Conservation (phyloP, 345 rosid genomes). For the Geranium brycei region DNA sequence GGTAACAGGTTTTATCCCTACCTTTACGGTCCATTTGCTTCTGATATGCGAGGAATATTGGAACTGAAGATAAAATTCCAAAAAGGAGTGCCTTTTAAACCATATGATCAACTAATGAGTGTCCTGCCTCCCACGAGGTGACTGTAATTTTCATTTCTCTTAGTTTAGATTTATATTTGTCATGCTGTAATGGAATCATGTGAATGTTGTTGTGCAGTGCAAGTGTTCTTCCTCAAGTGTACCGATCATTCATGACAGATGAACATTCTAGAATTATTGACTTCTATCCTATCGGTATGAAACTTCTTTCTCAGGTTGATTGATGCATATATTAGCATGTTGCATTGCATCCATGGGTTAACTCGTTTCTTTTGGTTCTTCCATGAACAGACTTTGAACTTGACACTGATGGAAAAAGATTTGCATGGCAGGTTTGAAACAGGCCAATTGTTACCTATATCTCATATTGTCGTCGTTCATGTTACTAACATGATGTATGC, state of each 20-base stretch:
- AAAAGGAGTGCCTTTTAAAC: conserved; percentile 14
- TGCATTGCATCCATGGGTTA: not conserved
- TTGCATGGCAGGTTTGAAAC: conserved; percentile 15
- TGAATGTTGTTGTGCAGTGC: conserved; percentile 4
- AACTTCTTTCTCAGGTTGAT: not conserved
- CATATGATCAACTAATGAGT: conserved; percentile 16
- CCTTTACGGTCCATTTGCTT: conserved; percentile 16
- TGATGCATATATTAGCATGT: not conserved
- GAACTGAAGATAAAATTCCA: conserved; percentile 10
- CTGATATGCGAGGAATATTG: conserved; percentile 16
- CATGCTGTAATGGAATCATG: not conserved
- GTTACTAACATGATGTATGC: not conserved
- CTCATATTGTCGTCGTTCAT: not conserved
- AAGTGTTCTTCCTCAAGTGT: conserved; percentile 15
- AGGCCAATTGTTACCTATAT: not conserved
- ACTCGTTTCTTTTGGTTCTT: not conserved
- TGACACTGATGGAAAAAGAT: conserved; percentile 15
- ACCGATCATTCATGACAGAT: conserved; percentile 10
- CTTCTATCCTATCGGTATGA: conserved; percentile 14
- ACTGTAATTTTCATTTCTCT: not conserved
- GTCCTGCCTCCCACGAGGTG: conserved; percentile 18
- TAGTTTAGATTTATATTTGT: not conserved
- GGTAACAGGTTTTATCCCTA: conserved; percentile 17
- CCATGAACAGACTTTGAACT: conserved; percentile 11
- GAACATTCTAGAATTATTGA: conserved; percentile 13